phyloP scores from a whole-genome alignment of 257 asterid species.

The Capsicum chinense region DNA sequence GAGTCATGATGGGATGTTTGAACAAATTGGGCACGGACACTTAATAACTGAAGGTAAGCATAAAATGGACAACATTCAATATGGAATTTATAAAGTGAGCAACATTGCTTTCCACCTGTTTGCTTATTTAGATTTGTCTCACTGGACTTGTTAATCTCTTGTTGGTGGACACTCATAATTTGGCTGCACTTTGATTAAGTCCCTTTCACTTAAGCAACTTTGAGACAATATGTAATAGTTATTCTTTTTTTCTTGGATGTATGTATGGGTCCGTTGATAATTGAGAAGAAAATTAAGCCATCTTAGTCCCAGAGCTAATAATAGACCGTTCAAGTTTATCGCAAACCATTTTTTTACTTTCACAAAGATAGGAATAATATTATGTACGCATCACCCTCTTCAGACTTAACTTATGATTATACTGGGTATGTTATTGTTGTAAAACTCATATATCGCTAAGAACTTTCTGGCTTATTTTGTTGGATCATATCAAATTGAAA shows the following conservation, averaged over 20 bases:
- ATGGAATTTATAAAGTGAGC: not conserved
- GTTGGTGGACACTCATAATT: not conserved
- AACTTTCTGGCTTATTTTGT: too few relatives aligned
- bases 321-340: too few relatives aligned
- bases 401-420: too few relatives aligned
- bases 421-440: too few relatives aligned
- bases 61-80: conserved; percentile 10
- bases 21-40: not conserved
- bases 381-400: too few relatives aligned
- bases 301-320: not conserved
- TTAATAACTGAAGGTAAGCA: not conserved
- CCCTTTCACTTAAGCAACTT: not conserved
- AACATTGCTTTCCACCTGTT: not conserved
- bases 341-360: too few relatives aligned
- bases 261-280: not conserved
- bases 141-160: not conserved
- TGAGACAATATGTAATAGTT: not conserved
- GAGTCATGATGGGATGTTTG: not conserved
- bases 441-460: too few relatives aligned
- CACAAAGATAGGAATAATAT: too few relatives aligned
- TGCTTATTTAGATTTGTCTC: not conserved
- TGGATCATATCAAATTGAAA: too few relatives aligned
- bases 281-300: not conserved
- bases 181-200: not conserved
- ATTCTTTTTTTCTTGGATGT: not conserved